phyloP scores from a whole-genome alignment of 805 yeast genomes.

The Blastobotrys muscicola region DNA sequence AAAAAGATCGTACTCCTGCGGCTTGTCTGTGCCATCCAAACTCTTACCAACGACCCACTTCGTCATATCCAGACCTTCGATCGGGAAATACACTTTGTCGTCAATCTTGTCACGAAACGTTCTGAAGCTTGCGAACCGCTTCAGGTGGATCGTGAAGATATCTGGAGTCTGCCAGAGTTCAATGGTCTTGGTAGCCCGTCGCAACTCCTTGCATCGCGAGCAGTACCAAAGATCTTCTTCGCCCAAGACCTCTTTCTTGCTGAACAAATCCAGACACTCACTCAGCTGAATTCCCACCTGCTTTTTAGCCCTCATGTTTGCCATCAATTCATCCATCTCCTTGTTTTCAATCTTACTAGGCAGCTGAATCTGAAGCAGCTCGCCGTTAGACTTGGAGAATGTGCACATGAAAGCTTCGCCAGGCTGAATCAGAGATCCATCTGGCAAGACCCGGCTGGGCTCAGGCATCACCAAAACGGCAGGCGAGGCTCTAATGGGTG shows the following conservation, averaged over 20 bases:
- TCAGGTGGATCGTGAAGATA: slow-evolving; percentile 77
- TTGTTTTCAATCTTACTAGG: slow-evolving; percentile 8
- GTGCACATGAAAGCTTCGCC: too few species aligned
- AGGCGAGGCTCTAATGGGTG: too few species aligned
- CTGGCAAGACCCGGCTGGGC: too few species aligned
- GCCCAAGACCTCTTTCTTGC: slow-evolving; percentile 76
- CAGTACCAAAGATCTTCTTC: slow-evolving; percentile 92
- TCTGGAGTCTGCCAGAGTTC: slow-evolving; percentile 95
- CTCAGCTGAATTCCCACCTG: slow-evolving; percentile 43
- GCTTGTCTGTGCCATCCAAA: slow-evolving; percentile 8
- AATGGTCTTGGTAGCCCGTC: slow-evolving; percentile 83
- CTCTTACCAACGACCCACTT: slow-evolving; percentile 39
- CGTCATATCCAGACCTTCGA: slow-evolving; percentile 66
- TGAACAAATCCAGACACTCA: slow-evolving; percentile 67
- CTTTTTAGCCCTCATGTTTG: slow-evolving; percentile 19
- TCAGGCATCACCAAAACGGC: too few species aligned
- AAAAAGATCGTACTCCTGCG: slow-evolving; percentile 56
- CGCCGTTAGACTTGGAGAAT: too few species aligned
- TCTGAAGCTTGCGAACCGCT: slow-evolving; percentile 77
- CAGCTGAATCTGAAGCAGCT: background rate
- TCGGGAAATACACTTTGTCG: slow-evolving; percentile 78
- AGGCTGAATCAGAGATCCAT: too few species aligned
- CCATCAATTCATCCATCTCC: slow-evolving; percentile 11
- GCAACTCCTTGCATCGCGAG: slow-evolving; percentile 78
- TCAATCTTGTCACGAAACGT: slow-evolving; percentile 86